Evolutionary conservation across 179 eudicot species (phyloP).

Genomic region (Spinacia oleracea): DNA sequence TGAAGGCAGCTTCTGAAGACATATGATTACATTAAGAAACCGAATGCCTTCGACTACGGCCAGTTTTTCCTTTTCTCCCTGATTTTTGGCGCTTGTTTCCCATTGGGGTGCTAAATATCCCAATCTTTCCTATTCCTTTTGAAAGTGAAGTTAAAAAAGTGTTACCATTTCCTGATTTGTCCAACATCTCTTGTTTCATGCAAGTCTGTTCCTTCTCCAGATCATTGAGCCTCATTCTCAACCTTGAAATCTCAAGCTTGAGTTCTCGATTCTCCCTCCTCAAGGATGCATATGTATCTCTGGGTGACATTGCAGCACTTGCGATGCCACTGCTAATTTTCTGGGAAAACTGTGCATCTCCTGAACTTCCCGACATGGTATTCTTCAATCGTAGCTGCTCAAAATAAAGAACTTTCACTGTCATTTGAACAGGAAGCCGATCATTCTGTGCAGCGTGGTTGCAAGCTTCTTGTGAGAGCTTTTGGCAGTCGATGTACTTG

Average conservation of each 20-base stretch:
- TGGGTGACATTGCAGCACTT: conserved; percentile 73
- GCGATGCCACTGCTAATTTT: conserved; percentile 59
- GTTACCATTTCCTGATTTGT: conserved; percentile 49
- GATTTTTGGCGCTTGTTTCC: conserved; percentile 45
- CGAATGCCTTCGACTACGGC: conserved; percentile 49
- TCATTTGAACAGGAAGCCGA: conserved; percentile 60
- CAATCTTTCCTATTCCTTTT: conserved; percentile 55
- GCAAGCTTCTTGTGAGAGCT: conserved; percentile 69
- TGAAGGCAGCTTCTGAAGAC: neutral
- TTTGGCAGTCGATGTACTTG: conserved; percentile 62
- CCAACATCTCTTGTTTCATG: conserved; percentile 30
- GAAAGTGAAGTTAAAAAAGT: conserved; percentile 57
- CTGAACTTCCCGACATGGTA: conserved; percentile 52
- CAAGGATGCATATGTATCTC: conserved; percentile 70
- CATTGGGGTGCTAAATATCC: conserved; percentile 42
- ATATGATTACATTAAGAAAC: conserved; percentile 31
- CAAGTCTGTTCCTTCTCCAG: conserved; percentile 68
- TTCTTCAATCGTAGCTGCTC: conserved; percentile 61
- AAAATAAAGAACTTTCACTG: conserved; percentile 58
- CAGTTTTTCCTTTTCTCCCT: conserved; percentile 40
- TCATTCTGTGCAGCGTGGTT: conserved; percentile 77
- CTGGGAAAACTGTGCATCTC: conserved; percentile 52
- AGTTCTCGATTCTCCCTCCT: conserved; percentile 76
- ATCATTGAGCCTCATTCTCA: conserved; percentile 75
- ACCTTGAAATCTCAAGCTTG: conserved; percentile 69